These are phyloP conservation scores for Fraxinus floribunda DNA, from an alignment of 305 asterid genomes.

Conservation along the genomic window DNA sequence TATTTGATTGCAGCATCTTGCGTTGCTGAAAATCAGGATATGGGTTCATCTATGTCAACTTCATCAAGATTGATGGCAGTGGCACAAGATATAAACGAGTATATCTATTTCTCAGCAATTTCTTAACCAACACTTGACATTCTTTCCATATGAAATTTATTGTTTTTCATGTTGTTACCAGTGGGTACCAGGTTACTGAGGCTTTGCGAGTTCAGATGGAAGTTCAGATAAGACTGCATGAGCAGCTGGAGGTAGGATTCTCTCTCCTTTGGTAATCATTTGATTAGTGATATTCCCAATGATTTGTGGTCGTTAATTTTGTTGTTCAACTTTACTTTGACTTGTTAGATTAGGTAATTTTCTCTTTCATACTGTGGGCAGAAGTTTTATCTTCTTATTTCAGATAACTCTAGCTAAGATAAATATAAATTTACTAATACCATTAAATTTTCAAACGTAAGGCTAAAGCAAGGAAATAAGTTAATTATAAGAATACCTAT, in stretches of 20 bases:
- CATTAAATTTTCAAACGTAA: neutral
- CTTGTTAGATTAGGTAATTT: neutral
- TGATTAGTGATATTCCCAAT: neutral
- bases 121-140: neutral
- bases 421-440: neutral
- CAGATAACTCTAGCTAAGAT: neutral
- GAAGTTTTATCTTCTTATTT: neutral
- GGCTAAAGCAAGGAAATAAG: neutral
- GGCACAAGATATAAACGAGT: conserved; percentile 69
- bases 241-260: conserved; percentile 73
- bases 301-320: neutral
- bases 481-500: neutral
- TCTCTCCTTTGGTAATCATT: neutral
- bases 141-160: neutral
- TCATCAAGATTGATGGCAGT: conserved; percentile 63
- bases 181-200: conserved; percentile 86
- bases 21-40: conserved; percentile 77
- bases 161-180: conserved; percentile 35
- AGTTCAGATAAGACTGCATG: conserved; percentile 79
- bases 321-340: neutral
- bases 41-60: conserved; percentile 72
- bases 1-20: conserved; percentile 59
- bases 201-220: conserved; percentile 95
- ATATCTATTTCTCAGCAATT: conserved; percentile 15
- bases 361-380: neutral